phyloP scores from a whole-genome alignment of 495 filamentous ascomycete genomes.

The Xylaria sp. region DNA sequence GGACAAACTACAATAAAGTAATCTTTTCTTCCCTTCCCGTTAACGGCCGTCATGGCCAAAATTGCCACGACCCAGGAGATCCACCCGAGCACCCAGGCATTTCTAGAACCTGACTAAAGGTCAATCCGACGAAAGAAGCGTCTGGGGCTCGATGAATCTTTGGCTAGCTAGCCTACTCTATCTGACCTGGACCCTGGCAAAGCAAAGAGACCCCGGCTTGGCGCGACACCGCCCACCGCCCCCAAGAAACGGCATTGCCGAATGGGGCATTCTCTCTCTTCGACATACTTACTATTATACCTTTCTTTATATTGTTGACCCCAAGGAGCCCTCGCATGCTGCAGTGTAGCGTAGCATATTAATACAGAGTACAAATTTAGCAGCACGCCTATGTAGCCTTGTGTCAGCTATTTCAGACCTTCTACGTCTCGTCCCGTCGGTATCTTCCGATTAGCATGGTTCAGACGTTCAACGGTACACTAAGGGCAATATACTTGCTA shows the following conservation, averaged over 20 bases:
- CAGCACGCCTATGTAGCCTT: background rate
- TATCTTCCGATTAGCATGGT: too few species aligned
- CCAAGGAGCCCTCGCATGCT: background rate
- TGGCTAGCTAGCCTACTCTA: background rate
- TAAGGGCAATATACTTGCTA: too few species aligned
- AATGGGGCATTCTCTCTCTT: background rate
- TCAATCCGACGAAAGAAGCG: background rate
- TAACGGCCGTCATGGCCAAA: too few species aligned
- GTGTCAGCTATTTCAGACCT: background rate
- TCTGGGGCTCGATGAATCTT: background rate
- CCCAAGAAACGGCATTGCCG: slow-evolving; percentile 12
- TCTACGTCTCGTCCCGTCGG: too few species aligned
- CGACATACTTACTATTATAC: background rate
- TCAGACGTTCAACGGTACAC: too few species aligned
- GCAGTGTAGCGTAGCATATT: background rate
- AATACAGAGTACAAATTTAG: background rate
- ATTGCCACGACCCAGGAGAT: background rate
- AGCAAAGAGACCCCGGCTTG: slow-evolving; percentile 1
- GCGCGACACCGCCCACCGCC: background rate
- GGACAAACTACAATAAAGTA: too few species aligned
- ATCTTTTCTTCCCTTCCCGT: too few species aligned
- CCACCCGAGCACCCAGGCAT: background rate
- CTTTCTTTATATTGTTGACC: too few species aligned
- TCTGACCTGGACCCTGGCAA: background rate
- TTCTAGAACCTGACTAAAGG: slow-evolving; percentile 2